A percentile compares a stretch with the other conserved stretches of the same genome.
These are phyloP conservation scores for Syzygium malaccense DNA, from an alignment of 441 rosid genomes.

Conservation along the genomic window DNA sequence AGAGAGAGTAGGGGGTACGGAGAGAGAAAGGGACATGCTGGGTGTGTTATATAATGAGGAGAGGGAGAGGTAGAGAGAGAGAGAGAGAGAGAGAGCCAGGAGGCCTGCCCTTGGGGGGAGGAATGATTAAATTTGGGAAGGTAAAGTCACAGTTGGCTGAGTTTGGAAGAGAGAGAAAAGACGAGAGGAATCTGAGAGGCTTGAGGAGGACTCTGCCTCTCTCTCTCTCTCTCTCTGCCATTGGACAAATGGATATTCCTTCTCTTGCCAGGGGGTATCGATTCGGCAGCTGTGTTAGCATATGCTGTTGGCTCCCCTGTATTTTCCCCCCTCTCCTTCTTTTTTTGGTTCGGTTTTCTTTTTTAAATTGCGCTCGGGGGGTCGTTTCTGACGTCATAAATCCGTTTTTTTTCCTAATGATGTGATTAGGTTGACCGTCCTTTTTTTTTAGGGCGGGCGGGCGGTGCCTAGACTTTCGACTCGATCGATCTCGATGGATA, in stretches of 20 bases:
- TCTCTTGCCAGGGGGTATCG: neutral
- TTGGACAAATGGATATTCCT: neutral
- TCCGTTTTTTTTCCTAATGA: too few species aligned
- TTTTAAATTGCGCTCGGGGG: neutral
- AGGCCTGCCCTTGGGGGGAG: neutral
- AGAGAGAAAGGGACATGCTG: constrained; percentile 27
- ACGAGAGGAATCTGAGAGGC: neutral
- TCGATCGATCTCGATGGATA: accelerated
- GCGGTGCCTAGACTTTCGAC: neutral
- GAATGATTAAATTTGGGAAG: neutral
- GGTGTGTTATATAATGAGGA: neutral
- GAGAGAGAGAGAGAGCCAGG: neutral
- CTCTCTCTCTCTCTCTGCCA: neutral
- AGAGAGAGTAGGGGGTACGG: constrained; percentile 37
- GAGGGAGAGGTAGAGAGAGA: neutral
- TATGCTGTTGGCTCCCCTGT: neutral
- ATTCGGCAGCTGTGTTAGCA: neutral
- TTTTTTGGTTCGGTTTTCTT: neutral
- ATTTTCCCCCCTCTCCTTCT: neutral
- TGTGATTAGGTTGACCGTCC: neutral
- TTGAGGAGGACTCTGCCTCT: neutral
- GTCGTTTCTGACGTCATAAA: neutral
- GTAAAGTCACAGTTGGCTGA: neutral
- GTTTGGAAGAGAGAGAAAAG: neutral
- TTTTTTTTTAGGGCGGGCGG: neutral